Evolutionary conservation across 148 eudicot species (phyloP), one percentile per base, ranked within the genome.

Genomic region (Spergularia bocconei): DNA sequence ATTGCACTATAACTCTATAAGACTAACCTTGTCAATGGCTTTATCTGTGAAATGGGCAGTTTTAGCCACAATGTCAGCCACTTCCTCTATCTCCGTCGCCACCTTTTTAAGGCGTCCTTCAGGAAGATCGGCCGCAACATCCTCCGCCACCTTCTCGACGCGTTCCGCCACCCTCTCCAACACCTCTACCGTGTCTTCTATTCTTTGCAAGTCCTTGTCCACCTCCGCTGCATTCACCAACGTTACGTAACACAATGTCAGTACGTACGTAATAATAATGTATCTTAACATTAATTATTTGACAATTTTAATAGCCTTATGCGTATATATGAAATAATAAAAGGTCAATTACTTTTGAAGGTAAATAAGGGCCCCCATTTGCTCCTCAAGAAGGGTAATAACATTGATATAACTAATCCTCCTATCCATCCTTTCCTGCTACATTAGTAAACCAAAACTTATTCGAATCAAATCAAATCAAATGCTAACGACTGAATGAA

Each of bases 121-220:
- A 15, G 86, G 84, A 6, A 80, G 77, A 1, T 67, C 47, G 15
- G 73, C 82, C n/a, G 72, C 78, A 12, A 83, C 68, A 11, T 58
- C 80, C 56, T 81, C 87, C 13, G 84, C 87, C 75, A 81, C 78
- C 74, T 85, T 70, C 75, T 84, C 87, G 21, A 85, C 79, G 19
- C 59, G 69, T 47, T 84, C 87, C 12, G 87, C 87, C 81, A 85
- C 83, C 47, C 82, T 69, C 75, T 87, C 90, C n/a, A 83, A 73
- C 71, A 54, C 67, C 56, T 85, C 90, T 7, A 47, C 84, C 48
- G 76, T 58, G 38, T 76, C 68, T 23, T 87, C 87, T 19, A 77
- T 74, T 11, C 52, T 65, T 56, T 85, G 83, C 25, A 84, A 57
- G 21, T 64, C 79, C 13, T 77, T 72, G 25, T 85, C 90, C 67